A percentile compares a stretch with the other conserved stretches of the same genome.
These are phyloP conservation scores for Hanseniaspora guilliermondii DNA, from an alignment of 805 yeast genomes.

Conservation along the genomic window DNA sequence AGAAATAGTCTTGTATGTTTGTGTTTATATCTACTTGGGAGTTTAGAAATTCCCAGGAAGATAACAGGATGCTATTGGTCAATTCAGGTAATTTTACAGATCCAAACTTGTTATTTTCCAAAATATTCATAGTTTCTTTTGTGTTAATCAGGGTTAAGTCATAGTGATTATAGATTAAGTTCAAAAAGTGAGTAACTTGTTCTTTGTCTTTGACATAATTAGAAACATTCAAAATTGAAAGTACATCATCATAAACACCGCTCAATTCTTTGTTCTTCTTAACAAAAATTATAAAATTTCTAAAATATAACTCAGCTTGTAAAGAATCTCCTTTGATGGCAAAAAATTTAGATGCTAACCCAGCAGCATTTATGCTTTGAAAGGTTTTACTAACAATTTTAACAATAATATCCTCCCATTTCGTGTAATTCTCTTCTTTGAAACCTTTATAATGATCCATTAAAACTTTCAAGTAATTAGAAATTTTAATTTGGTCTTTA, in stretches of 20 bases:
- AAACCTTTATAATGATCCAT: conserved; percentile 21
- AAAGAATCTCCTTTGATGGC: conserved; percentile 16
- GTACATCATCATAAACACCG: conserved; percentile 29
- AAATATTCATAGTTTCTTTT: not conserved
- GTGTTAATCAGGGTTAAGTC: not conserved
- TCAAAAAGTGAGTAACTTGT: not conserved
- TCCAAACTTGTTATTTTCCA: conserved; percentile 7
- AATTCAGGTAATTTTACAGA: not conserved
- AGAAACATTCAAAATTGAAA: conserved; percentile 25
- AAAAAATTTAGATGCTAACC: conserved; percentile 29
- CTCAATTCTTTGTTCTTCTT: conserved; percentile 29
- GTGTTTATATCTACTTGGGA: not conserved
- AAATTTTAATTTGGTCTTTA: conserved; percentile 20
- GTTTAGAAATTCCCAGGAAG: not conserved
- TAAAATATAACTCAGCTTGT: conserved; percentile 26
- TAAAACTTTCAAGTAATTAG: conserved; percentile 21
- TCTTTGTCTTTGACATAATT: conserved; percentile 18
- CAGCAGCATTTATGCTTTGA: conserved; percentile 31
- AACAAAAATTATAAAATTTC: conserved; percentile 33
- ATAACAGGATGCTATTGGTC: not conserved
- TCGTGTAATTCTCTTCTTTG: conserved; percentile 15
- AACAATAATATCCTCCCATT: conserved; percentile 23
- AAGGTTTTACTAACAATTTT: conserved; percentile 34
- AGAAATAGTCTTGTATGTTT: not conserved
- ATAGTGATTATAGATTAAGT: not conserved